These are phyloP conservation scores for Raffaelea albimanens DNA, from an alignment of 2,329 filamentous ascomycete genomes.

Conservation along the genomic window DNA sequence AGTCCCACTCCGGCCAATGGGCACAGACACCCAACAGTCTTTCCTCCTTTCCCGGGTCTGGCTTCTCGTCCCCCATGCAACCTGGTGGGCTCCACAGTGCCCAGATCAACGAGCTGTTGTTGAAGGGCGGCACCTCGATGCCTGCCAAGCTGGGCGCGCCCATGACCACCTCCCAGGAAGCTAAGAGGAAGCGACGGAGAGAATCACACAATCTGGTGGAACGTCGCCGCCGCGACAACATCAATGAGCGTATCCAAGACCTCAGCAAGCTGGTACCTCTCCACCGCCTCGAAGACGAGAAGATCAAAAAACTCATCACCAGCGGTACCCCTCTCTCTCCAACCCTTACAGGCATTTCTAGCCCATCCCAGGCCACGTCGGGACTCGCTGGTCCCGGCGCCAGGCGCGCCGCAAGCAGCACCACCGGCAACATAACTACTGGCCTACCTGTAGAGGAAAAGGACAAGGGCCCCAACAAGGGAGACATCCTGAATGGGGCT, in stretches of 20 bases:
- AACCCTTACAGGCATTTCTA: constrained; percentile 60
- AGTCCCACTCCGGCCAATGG: constrained; percentile 82
- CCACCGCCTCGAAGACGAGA: constrained; percentile 92
- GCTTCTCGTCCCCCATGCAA: constrained; percentile 73
- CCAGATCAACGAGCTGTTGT: constrained; percentile 81
- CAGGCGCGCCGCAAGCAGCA: constrained; percentile 63
- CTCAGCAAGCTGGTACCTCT: constrained; percentile 85
- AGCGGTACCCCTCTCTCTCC: constrained; percentile 87
- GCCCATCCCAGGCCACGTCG: constrained; percentile 70
- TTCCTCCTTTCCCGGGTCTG: constrained; percentile 80
- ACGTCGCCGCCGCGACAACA: constrained; percentile 88
- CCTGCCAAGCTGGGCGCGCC: constrained; percentile 66
- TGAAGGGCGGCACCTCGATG: constrained; percentile 80
- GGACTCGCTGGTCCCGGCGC: constrained; percentile 78
- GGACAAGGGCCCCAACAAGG: constrained; percentile 97
- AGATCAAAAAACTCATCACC: constrained; percentile 87
- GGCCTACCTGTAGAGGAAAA: constrained; percentile 92
- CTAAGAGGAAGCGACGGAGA: constrained; percentile 80
- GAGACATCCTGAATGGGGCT: constrained; percentile 92
- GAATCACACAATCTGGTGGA: constrained; percentile 97
- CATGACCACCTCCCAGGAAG: constrained; percentile 67
- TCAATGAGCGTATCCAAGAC: constrained; percentile 97
- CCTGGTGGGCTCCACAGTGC: constrained; percentile 52
- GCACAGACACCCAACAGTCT: constrained; percentile 77
- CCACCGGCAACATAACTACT: constrained; percentile 75